Evolutionary conservation across 2,329 filamentous ascomycete species (phyloP), one percentile per base, ranked within the genome.

Genomic region (Chlorencoelia australis): DNA sequence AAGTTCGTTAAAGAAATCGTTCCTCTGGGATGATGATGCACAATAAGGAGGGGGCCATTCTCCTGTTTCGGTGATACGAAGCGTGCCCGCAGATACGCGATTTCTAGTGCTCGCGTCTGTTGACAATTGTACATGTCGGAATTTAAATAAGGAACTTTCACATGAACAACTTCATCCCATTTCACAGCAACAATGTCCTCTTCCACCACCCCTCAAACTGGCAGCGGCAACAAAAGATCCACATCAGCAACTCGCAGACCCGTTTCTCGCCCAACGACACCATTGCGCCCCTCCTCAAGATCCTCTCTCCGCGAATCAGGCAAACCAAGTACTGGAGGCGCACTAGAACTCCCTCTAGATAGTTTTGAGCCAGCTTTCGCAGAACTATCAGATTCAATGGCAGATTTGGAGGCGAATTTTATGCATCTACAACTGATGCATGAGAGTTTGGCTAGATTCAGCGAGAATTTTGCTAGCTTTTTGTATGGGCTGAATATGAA

Each of bases 401-500:
- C 87, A 16, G 91, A 96, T 52, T 73, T 98, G 7, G 91, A 98
- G 65, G 85, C 87, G 42, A 96, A 98, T 59, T 87, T 96, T 67
- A 86, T 94, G 80, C 87, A 95, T 58, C 78, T 98, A 48, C 89
- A 96, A 60, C 66, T 95, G 45, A 93, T 98, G 79, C 87, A 98
- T 56, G 89, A 96, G 65, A 94, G 85, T 53, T 63, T 98, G 48
- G 77, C 85, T 16, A 76, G 91, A 17, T 98, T 98, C 61, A 89
- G 81, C 60, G 91, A 98, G 68, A 93, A 83, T 55, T 98, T 98
- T 60, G 87, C 87, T 1, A 86, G 82, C 50, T 96, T 98, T 53
- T 64, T 98, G 30, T 98, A 96, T 53, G 91, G 91, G 2, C 61
- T 98, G 57, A 96, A 96, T 56, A 95, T 98, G 88, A 96, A 95